Evolutionary conservation across 352 stramenopile genomes (phyloP).

Genomic region (Bremia lactucae): DNA sequence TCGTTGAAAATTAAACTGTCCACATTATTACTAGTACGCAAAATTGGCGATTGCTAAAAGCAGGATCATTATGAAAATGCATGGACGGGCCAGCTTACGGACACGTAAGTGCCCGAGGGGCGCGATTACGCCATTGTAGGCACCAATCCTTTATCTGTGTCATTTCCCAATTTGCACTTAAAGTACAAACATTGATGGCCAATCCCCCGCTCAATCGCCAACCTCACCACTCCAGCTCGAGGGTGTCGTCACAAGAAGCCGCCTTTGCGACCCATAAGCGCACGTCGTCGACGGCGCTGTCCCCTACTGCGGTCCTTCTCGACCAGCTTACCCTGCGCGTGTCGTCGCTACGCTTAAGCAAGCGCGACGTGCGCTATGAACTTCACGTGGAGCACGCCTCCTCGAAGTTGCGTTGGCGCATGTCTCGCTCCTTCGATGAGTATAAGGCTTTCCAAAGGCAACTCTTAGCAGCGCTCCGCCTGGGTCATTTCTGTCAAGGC

Average conservation of each 20-base stretch:
- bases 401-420: not conserved
- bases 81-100: too few species aligned
- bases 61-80: too few species aligned
- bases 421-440: slow-evolving; percentile 1
- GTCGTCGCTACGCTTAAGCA: not conserved
- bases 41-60: too few species aligned
- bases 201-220: not conserved
- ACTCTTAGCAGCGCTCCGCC: not conserved
- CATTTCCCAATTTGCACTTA: not conserved
- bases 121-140: not conserved
- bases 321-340: not conserved
- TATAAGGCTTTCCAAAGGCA: not conserved
- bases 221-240: not conserved
- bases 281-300: not conserved
- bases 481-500: not conserved
- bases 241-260: not conserved
- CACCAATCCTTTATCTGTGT: not conserved
- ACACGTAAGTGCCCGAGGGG: too few species aligned
- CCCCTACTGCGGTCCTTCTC: not conserved
- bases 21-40: too few species aligned
- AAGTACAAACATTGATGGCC: not conserved
- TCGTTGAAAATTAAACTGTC: too few species aligned
- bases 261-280: not conserved
- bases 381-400: not conserved
- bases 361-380: not conserved